phyloP scores from a whole-genome alignment of 495 filamentous ascomycete species.

The Xanthoparmelia taractica region DNA sequence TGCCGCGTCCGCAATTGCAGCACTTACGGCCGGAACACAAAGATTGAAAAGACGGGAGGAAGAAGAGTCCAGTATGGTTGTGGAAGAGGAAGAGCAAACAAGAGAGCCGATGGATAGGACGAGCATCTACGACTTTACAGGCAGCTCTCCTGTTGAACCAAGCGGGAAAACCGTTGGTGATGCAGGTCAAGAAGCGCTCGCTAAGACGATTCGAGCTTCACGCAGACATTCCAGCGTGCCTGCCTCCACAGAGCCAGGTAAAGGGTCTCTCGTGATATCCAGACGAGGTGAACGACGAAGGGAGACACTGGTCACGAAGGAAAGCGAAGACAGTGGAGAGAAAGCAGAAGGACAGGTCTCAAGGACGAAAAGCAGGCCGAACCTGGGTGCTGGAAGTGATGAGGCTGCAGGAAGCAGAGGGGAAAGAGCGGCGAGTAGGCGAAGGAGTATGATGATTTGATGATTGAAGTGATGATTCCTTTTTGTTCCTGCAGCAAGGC shows the following conservation, averaged over 20 bases:
- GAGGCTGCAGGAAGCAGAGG: constrained; percentile 13
- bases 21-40: constrained; percentile 14
- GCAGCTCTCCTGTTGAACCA: constrained; percentile 17
- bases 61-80: neutral
- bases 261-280: constrained; percentile 17
- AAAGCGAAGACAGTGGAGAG: constrained; percentile 26
- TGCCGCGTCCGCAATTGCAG: constrained; percentile 21
- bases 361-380: constrained; percentile 18
- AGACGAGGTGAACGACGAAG: constrained; percentile 13
- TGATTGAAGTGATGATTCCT: no score
- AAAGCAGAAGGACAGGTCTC: constrained; percentile 9
- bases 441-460: constrained; percentile 49
- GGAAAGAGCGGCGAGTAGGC: constrained; percentile 35
- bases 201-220: constrained; percentile 17
- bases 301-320: constrained; percentile 15
- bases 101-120: constrained; percentile 3
- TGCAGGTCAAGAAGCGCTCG: constrained; percentile 8
- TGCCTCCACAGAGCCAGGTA: constrained; percentile 13
- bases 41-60: constrained; percentile 4
- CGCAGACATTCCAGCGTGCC: constrained; percentile 25
- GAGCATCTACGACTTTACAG: constrained; percentile 25
- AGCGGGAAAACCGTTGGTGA: neutral
- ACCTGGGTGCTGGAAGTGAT: constrained; percentile 9
- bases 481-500: neutral
- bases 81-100: neutral